phyloP scores from a whole-genome alignment of 495 filamentous ascomycete species.

The Daldinia concentrica region DNA sequence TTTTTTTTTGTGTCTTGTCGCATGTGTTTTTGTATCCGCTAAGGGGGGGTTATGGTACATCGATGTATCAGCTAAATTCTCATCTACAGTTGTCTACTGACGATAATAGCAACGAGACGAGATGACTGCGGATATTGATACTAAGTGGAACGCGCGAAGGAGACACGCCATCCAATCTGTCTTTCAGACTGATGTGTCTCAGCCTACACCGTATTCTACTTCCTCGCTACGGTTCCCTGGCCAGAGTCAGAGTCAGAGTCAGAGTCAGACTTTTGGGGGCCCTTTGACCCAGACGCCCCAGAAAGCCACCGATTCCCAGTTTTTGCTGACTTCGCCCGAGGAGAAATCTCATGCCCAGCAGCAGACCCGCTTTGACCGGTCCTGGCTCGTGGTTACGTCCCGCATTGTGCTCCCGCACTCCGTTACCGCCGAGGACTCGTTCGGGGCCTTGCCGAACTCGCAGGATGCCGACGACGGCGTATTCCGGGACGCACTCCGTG shows the following conservation, averaged over 20 bases:
- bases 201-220: constrained; percentile 55
- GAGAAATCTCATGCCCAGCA: constrained; percentile 52
- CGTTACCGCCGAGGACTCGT: constrained; percentile 54
- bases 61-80: constrained; percentile 22
- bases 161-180: constrained; percentile 62
- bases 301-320: constrained; percentile 26
- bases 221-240: constrained; percentile 48
- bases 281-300: constrained; percentile 34
- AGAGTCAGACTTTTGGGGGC: constrained; percentile 52
- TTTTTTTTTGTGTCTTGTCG: background rate
- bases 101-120: constrained; percentile 25
- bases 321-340: constrained; percentile 33
- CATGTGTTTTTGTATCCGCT: background rate
- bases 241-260: constrained; percentile 49
- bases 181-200: constrained; percentile 57
- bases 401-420: constrained; percentile 66
- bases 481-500: constrained; percentile 56
- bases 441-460: constrained; percentile 55
- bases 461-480: constrained; percentile 47
- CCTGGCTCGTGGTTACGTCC: constrained; percentile 73
- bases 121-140: constrained; percentile 41
- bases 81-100: constrained; percentile 8
- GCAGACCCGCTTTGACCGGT: constrained; percentile 70
- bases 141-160: constrained; percentile 53
- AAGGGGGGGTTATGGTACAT: constrained; percentile 16